Evolutionary conservation across 2,329 filamentous ascomycete species (phyloP).

Genomic region (Fusarium virguliforme): DNA sequence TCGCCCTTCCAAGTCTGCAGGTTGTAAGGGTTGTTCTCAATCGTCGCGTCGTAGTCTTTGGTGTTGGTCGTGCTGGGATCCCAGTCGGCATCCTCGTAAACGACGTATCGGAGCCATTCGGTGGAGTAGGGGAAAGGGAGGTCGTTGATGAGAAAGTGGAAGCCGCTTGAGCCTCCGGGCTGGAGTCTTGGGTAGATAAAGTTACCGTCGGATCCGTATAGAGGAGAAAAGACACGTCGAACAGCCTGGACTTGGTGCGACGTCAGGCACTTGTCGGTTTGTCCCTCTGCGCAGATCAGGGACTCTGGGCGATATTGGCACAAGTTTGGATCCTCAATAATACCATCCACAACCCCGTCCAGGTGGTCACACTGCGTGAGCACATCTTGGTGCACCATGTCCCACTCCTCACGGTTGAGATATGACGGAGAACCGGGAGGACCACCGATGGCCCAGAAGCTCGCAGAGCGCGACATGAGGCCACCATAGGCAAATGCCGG

Average conservation of each 20-base stretch:
- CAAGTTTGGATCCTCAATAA: constrained; percentile 63
- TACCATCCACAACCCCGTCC: constrained; percentile 66
- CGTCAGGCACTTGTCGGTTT: constrained; percentile 35
- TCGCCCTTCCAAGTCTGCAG: constrained; percentile 57
- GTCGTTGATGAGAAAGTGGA: constrained; percentile 49
- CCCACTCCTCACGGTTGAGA: constrained; percentile 56
- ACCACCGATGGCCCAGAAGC: constrained; percentile 34
- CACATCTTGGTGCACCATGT: constrained; percentile 61
- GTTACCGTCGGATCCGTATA: constrained; percentile 53
- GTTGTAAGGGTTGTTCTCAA: constrained; percentile 32
- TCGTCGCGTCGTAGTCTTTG: constrained; percentile 60
- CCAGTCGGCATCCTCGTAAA: constrained; percentile 59
- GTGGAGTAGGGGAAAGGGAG: constrained; percentile 29
- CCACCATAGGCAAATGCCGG: constrained; percentile 63
- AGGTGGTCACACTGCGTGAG: constrained; percentile 66
- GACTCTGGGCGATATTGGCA: constrained; percentile 63
- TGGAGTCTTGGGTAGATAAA: constrained; percentile 39
- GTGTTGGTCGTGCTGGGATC: constrained; percentile 47
- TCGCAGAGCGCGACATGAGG: constrained; percentile 22
- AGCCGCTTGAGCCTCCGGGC: constrained; percentile 45
- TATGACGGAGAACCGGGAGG: constrained; percentile 25
- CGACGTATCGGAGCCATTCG: constrained; percentile 59
- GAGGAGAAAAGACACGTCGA: constrained; percentile 32
- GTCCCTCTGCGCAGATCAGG: constrained; percentile 55
- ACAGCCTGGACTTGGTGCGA: constrained; percentile 28